A percentile compares a stretch with the other conserved stretches of the same genome.
Conservation (phyloP, 495 filamentous ascomycete species). For the Penicillium parvum region DNA sequence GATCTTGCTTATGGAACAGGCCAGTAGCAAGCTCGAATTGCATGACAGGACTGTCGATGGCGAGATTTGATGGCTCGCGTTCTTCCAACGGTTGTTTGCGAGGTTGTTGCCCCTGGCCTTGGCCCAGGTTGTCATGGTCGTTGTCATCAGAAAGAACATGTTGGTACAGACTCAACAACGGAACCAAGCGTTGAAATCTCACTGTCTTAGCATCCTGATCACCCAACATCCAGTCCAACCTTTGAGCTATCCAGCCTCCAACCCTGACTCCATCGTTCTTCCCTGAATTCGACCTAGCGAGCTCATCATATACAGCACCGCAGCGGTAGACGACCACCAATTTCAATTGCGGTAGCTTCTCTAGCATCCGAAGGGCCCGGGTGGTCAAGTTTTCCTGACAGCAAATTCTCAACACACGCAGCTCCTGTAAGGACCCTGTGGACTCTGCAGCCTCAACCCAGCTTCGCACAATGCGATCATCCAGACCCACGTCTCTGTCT, state of each 20-base stretch:
- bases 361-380: conserved; percentile 22
- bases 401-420: conserved; percentile 32
- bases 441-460: conserved; percentile 34
- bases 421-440: conserved; percentile 26
- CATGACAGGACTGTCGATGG: neutral
- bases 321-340: conserved; percentile 26
- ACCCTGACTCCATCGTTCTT: neutral
- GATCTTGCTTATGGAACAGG: neutral
- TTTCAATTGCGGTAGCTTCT: conserved; percentile 27
- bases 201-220: too few species aligned
- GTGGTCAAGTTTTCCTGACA: conserved; percentile 24
- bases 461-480: conserved; percentile 34
- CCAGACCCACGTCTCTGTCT: conserved; percentile 12
- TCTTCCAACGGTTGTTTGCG: neutral
- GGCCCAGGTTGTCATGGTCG: neutral
- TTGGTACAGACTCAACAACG: too few species aligned
- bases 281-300: neutral
- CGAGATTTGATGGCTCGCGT: neutral
- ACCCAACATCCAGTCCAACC: neutral
- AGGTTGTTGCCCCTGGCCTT: neutral
- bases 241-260: conserved; percentile 2
- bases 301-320: neutral
- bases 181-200: too few species aligned
- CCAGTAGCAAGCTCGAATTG: neutral
- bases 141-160: too few species aligned